Base-by-base conservation (phyloP, 345 rosid species). In the Gynandropsis gynandra region DNA sequence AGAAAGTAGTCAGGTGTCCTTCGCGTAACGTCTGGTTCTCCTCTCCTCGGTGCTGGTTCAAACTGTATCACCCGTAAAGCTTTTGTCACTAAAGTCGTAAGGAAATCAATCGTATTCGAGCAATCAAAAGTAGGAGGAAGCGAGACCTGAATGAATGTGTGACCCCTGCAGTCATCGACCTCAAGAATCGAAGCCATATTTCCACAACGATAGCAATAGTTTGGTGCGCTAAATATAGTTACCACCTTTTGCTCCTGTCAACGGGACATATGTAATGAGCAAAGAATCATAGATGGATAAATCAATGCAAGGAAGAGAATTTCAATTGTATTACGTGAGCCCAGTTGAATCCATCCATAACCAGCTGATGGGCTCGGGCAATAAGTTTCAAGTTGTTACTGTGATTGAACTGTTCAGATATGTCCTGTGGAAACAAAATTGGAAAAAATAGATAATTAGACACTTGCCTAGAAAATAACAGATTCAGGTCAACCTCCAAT, bases 11-110 rank as follows among this genome's bases (percentile, higher is more conserved):
- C 97, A 11, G 97, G 95, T 40, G 97, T 89, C 72, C 97, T 83
- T 47, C 95, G 74, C 36, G 95, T 89, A 19, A 89, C 95, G 50
- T 85, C 97, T 31, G 97, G 97, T 66, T 89, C 95, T 58, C 97
- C 97, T 73, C 97, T 83, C 67, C 97, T 77, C 0, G 97, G 94
- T 51, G 97, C 95, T 33, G 97, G 97, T 76, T 89, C 97, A 77
- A 89, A 89, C 97, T 89, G 84, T 42, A 21, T 42, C 57, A 34
- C 49, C 27, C 15, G 18, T 56, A 50, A 18, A 43, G 27, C 20
- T 2, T 14, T 17, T 18, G 27, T 4, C 20, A 15, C 10, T 17
- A 42, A 13, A 58, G 45, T 14, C n/a, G n/a, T 0, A 51, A 45
- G 40, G 34, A 10, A 33, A 29, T 1, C n/a, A n/a, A n/a, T 16